Percentiles rank a stretch among this genome's conserved stretches.
phyloP scores from a whole-genome alignment of 345 rosid species.

The Cardamine occulta region DNA sequence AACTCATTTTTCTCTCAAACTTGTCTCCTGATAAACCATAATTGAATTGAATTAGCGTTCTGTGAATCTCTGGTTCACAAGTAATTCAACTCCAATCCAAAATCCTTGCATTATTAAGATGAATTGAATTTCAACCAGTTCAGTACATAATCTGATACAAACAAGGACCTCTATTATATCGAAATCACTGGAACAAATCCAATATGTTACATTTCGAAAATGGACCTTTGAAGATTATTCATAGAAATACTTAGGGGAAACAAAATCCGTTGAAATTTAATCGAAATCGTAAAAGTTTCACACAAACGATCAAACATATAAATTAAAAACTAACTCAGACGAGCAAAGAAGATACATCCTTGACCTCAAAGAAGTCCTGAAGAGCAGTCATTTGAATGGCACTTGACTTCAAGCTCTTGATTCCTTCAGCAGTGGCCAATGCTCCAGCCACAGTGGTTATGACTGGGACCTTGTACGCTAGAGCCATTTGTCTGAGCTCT shows the following conservation, averaged over 20 bases:
- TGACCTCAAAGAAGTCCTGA: slow-evolving; percentile 77
- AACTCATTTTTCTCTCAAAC: slow-evolving; percentile 21
- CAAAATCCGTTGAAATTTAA: slow-evolving; percentile 28
- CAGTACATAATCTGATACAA: slow-evolving; percentile 8
- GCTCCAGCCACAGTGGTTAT: slow-evolving; percentile 95
- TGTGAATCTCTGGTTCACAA: neutral
- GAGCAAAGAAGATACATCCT: slow-evolving; percentile 36
- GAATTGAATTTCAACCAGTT: neutral
- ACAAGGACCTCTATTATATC: slow-evolving; percentile 4
- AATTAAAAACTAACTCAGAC: slow-evolving; percentile 31
- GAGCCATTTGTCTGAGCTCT: slow-evolving; percentile 88
- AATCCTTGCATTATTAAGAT: neutral
- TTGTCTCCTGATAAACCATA: neutral
- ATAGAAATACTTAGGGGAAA: slow-evolving; percentile 25
- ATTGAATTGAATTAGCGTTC: neutral
- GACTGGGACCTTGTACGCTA: slow-evolving; percentile 89
- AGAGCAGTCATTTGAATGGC: slow-evolving; percentile 72
- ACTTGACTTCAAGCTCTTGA: slow-evolving; percentile 72
- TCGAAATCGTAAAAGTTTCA: slow-evolving; percentile 9
- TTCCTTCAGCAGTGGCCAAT: slow-evolving; percentile 85
- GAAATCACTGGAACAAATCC: neutral
- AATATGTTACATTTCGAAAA: neutral
- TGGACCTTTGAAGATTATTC: slow-evolving; percentile 28
- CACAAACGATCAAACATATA: slow-evolving; percentile 25
- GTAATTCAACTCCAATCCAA: too few species aligned